Conservation (phyloP, 1,139 yeast genomes). For the Pichia sp. region DNA sequence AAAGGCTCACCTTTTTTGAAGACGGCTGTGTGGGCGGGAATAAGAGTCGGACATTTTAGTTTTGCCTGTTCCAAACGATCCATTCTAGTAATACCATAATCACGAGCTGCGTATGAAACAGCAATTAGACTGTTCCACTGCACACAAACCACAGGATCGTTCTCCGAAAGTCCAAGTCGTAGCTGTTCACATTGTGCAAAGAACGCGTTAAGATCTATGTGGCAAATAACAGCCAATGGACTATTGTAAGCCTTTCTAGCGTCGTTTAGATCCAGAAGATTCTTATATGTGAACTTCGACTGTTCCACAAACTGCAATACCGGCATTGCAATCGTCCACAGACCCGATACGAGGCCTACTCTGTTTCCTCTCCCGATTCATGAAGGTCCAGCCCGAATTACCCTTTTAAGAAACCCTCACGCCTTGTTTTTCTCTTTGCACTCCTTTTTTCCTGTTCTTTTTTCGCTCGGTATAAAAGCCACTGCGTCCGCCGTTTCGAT, state of each 20-base stretch:
- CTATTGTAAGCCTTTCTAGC: slow-evolving; percentile 45
- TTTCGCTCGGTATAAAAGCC: background rate
- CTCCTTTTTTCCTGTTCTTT: background rate
- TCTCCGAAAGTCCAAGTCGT: slow-evolving; percentile 54
- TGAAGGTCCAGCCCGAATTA: too few species aligned
- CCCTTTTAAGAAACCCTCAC: slow-evolving; percentile 5
- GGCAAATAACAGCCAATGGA: slow-evolving; percentile 77
- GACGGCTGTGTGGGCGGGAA: slow-evolving; percentile 90
- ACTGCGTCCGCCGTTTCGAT: background rate
- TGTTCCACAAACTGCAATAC: slow-evolving; percentile 4
- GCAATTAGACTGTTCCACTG: slow-evolving; percentile 92
- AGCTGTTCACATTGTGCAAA: slow-evolving; percentile 92
- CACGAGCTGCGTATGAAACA: slow-evolving; percentile 82
- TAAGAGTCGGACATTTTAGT: slow-evolving; percentile 65
- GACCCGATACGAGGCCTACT: too few species aligned
- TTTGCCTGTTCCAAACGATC: slow-evolving; percentile 63
- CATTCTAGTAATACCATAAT: slow-evolving; percentile 75
- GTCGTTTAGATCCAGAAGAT: slow-evolving; percentile 45
- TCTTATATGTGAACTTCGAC: slow-evolving; percentile 40
- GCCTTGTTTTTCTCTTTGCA: background rate
- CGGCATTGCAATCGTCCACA: slow-evolving; percentile 5
- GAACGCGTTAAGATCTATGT: slow-evolving; percentile 88
- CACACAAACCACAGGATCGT: slow-evolving; percentile 87
- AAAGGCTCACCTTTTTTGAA: slow-evolving; percentile 78
- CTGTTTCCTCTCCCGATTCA: too few species aligned